A percentile compares a stretch with the other conserved stretches of the same genome.
These are phyloP conservation scores for Fragaria vesca DNA, from an alignment of 306 rosid genomes.

Conservation along the genomic window DNA sequence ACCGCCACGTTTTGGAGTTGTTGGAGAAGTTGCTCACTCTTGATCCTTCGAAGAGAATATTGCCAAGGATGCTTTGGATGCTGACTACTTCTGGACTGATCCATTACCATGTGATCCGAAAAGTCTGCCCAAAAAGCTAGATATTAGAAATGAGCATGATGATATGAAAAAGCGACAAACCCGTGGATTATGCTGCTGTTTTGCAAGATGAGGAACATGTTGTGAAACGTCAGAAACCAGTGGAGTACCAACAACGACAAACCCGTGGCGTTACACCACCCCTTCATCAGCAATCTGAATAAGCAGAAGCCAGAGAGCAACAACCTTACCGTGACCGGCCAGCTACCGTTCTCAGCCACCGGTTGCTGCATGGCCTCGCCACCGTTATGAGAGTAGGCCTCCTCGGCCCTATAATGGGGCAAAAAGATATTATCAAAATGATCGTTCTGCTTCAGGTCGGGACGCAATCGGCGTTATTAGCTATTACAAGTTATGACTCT, in stretches of 20 bases:
- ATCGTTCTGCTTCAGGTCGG: slow-evolving; percentile 14
- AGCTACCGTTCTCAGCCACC: slow-evolving; percentile 38
- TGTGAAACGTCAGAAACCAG: too few relatives aligned
- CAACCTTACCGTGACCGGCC: slow-evolving; percentile 23
- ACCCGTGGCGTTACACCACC: too few relatives aligned
- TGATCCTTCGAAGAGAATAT: slow-evolving; percentile 50
- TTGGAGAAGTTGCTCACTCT: slow-evolving; percentile 48
- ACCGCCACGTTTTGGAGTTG: slow-evolving; percentile 41
- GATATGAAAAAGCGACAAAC: too few relatives aligned
- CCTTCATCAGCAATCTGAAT: too few relatives aligned
- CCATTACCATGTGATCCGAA: slow-evolving; percentile 56
- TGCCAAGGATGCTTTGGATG: slow-evolving; percentile 51
- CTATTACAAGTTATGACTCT: neutral
- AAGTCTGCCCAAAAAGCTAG: slow-evolving; percentile 37
- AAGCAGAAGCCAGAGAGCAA: neutral
- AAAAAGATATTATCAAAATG: slow-evolving; percentile 31
- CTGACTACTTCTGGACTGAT: slow-evolving; percentile 54
- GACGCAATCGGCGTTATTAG: slow-evolving; percentile 6
- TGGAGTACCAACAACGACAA: too few relatives aligned
- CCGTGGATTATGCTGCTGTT: too few relatives aligned
- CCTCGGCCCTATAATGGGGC: slow-evolving; percentile 40
- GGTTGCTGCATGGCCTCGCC: slow-evolving; percentile 35
- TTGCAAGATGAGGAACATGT: too few relatives aligned
- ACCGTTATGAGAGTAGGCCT: slow-evolving; percentile 40
- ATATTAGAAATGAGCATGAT: too few relatives aligned